Base-by-base conservation (phyloP, 2,329 filamentous ascomycete species). In the Alternaria sp. region DNA sequence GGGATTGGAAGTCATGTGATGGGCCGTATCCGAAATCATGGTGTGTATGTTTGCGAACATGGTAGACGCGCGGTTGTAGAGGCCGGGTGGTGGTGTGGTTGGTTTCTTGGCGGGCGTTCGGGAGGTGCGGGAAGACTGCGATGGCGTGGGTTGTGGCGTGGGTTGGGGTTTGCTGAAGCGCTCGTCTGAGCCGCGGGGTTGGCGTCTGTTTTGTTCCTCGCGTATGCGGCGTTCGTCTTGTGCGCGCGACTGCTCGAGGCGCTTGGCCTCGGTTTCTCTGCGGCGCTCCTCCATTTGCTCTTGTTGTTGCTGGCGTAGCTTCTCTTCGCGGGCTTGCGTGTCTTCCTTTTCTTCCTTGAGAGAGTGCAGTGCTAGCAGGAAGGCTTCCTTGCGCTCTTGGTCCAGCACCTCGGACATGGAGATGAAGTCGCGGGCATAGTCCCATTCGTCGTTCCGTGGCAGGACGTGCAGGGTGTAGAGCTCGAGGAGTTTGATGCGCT, bases 391-490 rank as follows among this genome's bases (percentile, higher is more conserved):
- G 47, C 93, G 88, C 82, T 98, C 96, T 56, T 97, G 95, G 78
- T 98, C 95, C 1, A 99, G 86, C 25, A 97, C 89, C 50, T 95
- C 90, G 78, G 90, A 96, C 75, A 93, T 88, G 73, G 86, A 89
- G 75, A 98, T 96, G 79, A 98, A 98, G 71, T 97, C 92, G 63
- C 89, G 88, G 5, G 96, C 93, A 73, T 97, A 97, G 62, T 97
- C 93, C 96, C 96, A 99, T 81, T 98, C 94, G 60, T 93, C 90
- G 72, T 97, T 98, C 57, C 93, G 88, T 6, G 95, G 89, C n/a
- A 99, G 88, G 8, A 98, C 93, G 76, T 99, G 96, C 5, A 99
- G 86, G 1, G 94, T 96, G 79, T 97, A 99, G 9, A 99, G 86
- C 81, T 99, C 96, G 55, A 99, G 88, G 45, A 99, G 92, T 82